A percentile compares a stretch with the other conserved stretches of the same genome.
These are phyloP conservation scores for Lobosporangium transversale DNA, from an alignment of 192 early-diverging fungal species.

Conservation along the genomic window DNA sequence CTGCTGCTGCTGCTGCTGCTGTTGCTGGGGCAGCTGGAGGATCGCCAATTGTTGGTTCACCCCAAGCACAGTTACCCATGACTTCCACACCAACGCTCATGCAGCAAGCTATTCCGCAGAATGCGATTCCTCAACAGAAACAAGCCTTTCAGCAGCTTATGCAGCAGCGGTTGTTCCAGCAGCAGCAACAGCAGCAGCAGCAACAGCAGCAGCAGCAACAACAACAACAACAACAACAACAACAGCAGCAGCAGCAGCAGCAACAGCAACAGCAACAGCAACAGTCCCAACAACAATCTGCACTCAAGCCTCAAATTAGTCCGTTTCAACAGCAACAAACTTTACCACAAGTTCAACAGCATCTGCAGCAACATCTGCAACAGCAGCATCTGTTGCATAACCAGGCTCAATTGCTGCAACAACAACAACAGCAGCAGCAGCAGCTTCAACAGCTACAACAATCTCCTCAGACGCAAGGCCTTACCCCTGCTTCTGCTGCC, in stretches of 20 bases:
- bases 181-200: slow-evolving; percentile 9
- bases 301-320: too few relatives aligned
- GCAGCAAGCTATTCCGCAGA: slow-evolving; percentile 7
- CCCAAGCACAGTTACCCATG: slow-evolving; percentile 30
- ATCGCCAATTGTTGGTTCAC: slow-evolving; percentile 40
- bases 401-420: slow-evolving; percentile 10
- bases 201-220: slow-evolving; percentile 7
- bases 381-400: background rate
- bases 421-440: slow-evolving; percentile 28
- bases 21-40: too few relatives aligned
- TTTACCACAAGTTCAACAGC: too few relatives aligned
- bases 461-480: slow-evolving; percentile 10
- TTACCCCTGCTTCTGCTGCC: background rate
- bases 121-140: too few relatives aligned
- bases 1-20: too few relatives aligned
- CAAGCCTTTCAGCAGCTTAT: slow-evolving; percentile 1
- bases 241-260: too few relatives aligned
- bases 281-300: too few relatives aligned
- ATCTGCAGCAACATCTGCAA: too few relatives aligned
- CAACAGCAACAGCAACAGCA: too few relatives aligned
- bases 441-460: too few relatives aligned
- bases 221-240: too few relatives aligned
- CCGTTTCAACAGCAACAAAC: too few relatives aligned
- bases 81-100: slow-evolving; percentile 31
- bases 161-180: slow-evolving; percentile 16